Percentiles rank a stretch among this genome's conserved stretches.
phyloP scores from a whole-genome alignment of 208 protist genomes.

The Acanthamoeba sp. region DNA sequence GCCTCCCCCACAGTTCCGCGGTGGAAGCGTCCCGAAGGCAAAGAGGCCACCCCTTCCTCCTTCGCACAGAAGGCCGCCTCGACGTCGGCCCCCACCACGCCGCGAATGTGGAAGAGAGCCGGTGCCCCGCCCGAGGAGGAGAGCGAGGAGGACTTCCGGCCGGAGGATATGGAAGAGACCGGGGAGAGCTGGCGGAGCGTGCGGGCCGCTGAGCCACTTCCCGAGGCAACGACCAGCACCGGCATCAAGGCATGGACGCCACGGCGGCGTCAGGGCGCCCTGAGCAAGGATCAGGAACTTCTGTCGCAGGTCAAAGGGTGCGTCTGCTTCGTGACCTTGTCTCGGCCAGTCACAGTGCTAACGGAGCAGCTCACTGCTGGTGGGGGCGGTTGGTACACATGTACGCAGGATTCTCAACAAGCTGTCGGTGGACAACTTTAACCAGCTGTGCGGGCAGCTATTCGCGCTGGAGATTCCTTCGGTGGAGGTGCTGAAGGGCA shows the following conservation, averaged over 20 bases:
- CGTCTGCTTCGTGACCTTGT: no score
- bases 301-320: conserved; percentile 41
- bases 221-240: no score
- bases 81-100: not conserved
- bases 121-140: not conserved
- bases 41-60: not conserved
- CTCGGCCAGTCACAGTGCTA: not conserved
- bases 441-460: conserved; percentile 43
- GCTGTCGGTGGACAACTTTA: conserved; percentile 63
- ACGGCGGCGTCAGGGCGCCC: not conserved
- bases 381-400: not conserved
- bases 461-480: not conserved
- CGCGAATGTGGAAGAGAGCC: not conserved
- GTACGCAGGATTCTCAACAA: conserved; percentile 49
- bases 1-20: not conserved
- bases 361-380: not conserved
- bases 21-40: not conserved
- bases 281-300: conserved; percentile 41
- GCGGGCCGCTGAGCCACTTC: not conserved
- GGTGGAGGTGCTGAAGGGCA: not conserved
- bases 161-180: not conserved
- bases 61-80: not conserved
- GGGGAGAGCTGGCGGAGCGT: not conserved
- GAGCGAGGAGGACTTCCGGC: not conserved
- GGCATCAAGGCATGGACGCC: conserved; percentile 20